Evolutionary conservation across 2,329 filamentous ascomycete species (phyloP).

Genomic region (Coniochaeta sp.): DNA sequence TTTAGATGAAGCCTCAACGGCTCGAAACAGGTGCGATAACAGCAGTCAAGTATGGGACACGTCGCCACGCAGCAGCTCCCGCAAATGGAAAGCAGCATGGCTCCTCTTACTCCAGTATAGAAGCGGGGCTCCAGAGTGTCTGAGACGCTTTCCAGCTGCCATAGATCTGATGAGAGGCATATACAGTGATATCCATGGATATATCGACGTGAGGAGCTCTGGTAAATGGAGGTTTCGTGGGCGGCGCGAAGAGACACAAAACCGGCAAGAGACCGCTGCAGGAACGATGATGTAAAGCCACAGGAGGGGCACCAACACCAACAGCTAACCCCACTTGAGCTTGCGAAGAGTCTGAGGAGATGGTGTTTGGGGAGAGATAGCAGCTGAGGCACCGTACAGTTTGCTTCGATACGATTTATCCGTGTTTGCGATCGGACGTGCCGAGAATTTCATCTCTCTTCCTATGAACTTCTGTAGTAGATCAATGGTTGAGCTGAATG

Average conservation of each 20-base stretch:
- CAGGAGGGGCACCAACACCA: not conserved
- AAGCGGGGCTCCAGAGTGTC: not conserved
- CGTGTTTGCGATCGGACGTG: no score
- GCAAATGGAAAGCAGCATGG: not conserved
- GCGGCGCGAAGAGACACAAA: not conserved
- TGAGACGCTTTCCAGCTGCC: not conserved
- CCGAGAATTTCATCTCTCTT: no score
- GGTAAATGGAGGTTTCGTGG: not conserved
- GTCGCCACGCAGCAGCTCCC: not conserved
- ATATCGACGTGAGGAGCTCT: no score
- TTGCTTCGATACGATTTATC: no score
- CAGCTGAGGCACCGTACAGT: no score
- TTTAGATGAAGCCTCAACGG: not conserved
- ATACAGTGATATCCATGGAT: no score
- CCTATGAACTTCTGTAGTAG: no score
- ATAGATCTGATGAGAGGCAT: no score
- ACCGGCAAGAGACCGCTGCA: not conserved
- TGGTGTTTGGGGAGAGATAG: no score
- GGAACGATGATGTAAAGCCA: not conserved
- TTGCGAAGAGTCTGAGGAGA: no score
- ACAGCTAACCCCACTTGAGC: not conserved
- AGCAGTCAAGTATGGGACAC: not conserved
- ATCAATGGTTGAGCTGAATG: no score
- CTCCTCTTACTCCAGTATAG: not conserved
- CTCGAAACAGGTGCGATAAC: not conserved